Base-by-base conservation (phyloP, 2,329 filamentous ascomycete genomes). In the Dactylellina leptospora region DNA sequence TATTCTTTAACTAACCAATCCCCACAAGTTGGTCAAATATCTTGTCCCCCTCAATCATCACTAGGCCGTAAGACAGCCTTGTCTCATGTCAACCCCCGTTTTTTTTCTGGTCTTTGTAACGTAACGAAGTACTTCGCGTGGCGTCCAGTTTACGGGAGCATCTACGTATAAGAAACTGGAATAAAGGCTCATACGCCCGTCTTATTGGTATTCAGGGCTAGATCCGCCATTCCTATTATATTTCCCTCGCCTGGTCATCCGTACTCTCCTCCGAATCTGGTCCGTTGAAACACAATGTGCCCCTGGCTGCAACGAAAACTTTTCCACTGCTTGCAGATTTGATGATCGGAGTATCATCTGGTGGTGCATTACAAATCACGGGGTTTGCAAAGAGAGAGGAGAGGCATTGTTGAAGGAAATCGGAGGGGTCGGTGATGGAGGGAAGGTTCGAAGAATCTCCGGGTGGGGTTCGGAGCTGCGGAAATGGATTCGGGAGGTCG, bases 281-380 rank as follows among this genome's bases (percentile, higher is more conserved):
- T 33, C 36, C 5, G 1, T 62, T 13, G 42, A 27, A 25, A 56
- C 56, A 10, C 44, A 13, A 8, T 70, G 64, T 44, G 64, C 64
- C 2, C 64, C 64, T 9, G 64, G 64, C 1, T 70, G 64, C 22
- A 10, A 62, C 10, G 64, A 70, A 38, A 33, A 11, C n/a, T 23
- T 47, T n/a, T 13, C 27, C 22, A 50, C 5, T 1, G 58, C 58
- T 8, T 30, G 62, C 13, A 28, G 44, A 11, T 25, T 50, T 5
- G 45, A 45, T 50, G 48, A 70, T 11, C 30, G 56, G 23, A 70
- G 64, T 28, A 70, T 70, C 16, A 45, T 70, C 3, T 70, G 58
- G 56, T 70, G 56, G 56, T 70, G 64, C 25, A 16, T 70, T 8
- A 56, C 50, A 0, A 56, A 70, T 38, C 64, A 70, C 33, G 48